phyloP scores from a whole-genome alignment of 1,139 yeast species.

The Taphrina betulina region DNA sequence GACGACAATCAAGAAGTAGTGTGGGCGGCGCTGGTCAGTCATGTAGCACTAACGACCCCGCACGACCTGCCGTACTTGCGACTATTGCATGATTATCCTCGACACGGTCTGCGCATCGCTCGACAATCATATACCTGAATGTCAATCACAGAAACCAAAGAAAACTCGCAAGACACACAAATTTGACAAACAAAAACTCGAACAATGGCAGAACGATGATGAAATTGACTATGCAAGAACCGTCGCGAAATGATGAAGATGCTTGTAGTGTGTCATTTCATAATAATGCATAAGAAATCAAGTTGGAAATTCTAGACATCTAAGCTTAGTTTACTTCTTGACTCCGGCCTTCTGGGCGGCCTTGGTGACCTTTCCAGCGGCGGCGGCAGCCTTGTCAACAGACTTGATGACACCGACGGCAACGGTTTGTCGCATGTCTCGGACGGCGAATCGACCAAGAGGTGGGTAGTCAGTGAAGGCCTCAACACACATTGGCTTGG shows the following conservation, averaged over 20 bases:
- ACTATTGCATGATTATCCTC: conserved; percentile 3
- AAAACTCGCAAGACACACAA: too few relatives aligned
- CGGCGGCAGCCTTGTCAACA: conserved; percentile 80
- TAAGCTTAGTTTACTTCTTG: conserved; percentile 81
- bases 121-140: neutral
- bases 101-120: conserved; percentile 3
- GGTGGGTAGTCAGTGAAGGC: conserved; percentile 97
- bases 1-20: neutral
- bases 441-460: conserved; percentile 98
- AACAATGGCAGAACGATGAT: too few relatives aligned
- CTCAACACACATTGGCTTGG: conserved; percentile 98
- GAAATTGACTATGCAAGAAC: too few relatives aligned
- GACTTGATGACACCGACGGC: conserved; percentile 99
- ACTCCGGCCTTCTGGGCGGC: conserved; percentile 93
- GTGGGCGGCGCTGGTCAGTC: conserved; percentile 6
- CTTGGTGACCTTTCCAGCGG: conserved; percentile 98
- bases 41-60: neutral
- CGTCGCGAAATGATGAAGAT: too few relatives aligned
- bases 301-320: too few relatives aligned
- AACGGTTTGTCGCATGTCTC: conserved; percentile 99
- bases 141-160: too few relatives aligned
- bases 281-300: too few relatives aligned
- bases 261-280: too few relatives aligned
- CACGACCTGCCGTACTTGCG: conserved; percentile 7
- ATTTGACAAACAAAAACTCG: too few relatives aligned